Evolutionary conservation across 78 protist genomes (phyloP).

Genomic region (Speleostelium caveatum): DNA sequence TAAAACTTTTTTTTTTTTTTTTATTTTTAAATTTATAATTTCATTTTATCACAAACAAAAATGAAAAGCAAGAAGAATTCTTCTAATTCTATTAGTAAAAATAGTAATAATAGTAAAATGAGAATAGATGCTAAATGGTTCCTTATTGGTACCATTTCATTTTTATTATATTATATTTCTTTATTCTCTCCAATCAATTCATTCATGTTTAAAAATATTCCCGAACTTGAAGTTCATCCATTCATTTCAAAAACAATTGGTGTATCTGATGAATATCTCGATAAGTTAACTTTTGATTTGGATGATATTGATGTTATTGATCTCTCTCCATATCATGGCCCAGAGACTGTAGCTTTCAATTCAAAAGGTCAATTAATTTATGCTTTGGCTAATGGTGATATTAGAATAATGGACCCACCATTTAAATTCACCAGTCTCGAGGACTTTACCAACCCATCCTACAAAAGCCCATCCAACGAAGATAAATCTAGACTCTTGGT

Average conservation of each 20-base stretch:
- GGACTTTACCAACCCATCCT: not conserved
- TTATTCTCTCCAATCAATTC: not conserved
- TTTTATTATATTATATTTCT: no score
- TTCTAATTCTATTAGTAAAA: no score
- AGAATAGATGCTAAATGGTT: no score
- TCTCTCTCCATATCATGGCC: not conserved
- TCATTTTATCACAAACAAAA: no score
- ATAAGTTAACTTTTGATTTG: not conserved
- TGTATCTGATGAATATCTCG: not conserved
- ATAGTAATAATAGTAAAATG: no score
- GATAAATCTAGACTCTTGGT: not conserved
- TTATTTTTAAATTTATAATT: no score
- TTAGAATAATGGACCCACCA: conserved; percentile 28
- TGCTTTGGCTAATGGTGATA: conserved; percentile 16
- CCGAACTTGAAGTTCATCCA: not conserved
- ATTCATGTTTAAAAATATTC: not conserved
- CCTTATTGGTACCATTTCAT: no score
- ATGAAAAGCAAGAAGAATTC: no score
- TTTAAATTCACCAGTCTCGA: not conserved
- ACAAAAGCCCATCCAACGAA: not conserved
- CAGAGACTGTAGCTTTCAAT: not conserved
- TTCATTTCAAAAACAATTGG: not conserved
- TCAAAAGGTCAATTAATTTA: conserved; percentile 4
- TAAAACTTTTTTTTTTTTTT: no score
- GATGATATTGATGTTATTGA: not conserved